phyloP scores from a whole-genome alignment of 106 monocot species.

The Allium cepa region DNA sequence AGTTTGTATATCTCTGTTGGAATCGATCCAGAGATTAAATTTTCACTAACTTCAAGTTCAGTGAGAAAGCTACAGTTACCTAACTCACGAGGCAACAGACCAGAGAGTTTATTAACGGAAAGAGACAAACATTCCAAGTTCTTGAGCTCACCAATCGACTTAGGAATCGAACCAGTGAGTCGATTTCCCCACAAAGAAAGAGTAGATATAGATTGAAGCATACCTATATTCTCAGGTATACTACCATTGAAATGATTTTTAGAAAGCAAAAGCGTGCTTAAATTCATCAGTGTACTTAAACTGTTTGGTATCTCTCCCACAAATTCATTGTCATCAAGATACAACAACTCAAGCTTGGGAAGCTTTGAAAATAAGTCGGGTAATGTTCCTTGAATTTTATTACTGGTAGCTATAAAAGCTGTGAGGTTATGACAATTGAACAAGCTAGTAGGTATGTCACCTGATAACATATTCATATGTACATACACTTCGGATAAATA shows the following conservation, averaged over 20 bases:
- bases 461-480: conserved; percentile 36
- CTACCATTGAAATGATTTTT: conserved; percentile 35
- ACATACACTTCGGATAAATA: conserved; percentile 27
- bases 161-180: conserved; percentile 48
- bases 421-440: conserved; percentile 35
- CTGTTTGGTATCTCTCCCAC: conserved; percentile 43
- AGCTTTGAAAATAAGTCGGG: conserved; percentile 38
- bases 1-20: conserved; percentile 37
- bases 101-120: conserved; percentile 31
- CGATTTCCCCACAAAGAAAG: conserved; percentile 41
- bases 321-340: conserved; percentile 42
- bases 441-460: conserved; percentile 37
- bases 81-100: conserved; percentile 40
- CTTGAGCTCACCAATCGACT: conserved; percentile 27
- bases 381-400: conserved; percentile 27
- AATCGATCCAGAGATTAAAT: conserved; percentile 40
- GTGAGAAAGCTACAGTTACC: conserved; percentile 44
- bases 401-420: conserved; percentile 21
- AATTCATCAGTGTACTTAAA: conserved; percentile 9
- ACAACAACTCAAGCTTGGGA: conserved; percentile 14
- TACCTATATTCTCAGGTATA: conserved; percentile 38
- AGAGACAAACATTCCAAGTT: conserved; percentile 27
- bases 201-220: conserved; percentile 10
- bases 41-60: conserved; percentile 39
- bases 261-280: conserved; percentile 26